phyloP scores from a whole-genome alignment of 2,329 filamentous ascomycete species.

The Alternaria ventricosa region DNA sequence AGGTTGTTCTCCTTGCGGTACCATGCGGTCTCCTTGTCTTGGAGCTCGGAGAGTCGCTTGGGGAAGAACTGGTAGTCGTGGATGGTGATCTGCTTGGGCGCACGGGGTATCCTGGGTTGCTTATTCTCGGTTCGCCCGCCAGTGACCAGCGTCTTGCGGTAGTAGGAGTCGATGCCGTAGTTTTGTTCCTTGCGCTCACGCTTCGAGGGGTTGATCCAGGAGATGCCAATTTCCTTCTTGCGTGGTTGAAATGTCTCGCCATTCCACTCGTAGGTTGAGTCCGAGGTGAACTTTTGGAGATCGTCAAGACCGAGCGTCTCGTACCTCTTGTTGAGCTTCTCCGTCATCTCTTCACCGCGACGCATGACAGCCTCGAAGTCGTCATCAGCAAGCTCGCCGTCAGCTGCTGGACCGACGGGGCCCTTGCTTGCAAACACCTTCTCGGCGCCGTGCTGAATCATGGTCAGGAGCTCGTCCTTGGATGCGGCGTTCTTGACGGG shows the following conservation, averaged over 20 bases:
- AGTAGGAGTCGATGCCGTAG: conserved; percentile 99
- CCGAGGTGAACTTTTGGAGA: conserved; percentile 95
- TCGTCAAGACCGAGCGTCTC: conserved; percentile 97
- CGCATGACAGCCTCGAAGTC: conserved; percentile 89
- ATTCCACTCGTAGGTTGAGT: conserved; percentile 99
- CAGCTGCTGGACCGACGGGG: conserved; percentile 65
- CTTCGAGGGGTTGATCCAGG: conserved; percentile 98
- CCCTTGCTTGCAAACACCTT: conserved; percentile 84
- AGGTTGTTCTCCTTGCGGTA: conserved; percentile 97
- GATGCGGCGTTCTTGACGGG: conserved; percentile 90
- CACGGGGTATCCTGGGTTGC: conserved; percentile 93
- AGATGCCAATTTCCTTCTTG: conserved; percentile 84
- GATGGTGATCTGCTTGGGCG: conserved; percentile 88
- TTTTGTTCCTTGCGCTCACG: conserved; percentile 97
- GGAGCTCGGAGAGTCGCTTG: conserved; percentile 79
- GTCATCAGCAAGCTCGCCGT: conserved; percentile 75
- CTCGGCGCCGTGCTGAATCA: conserved; percentile 99
- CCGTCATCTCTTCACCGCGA: conserved; percentile 86
- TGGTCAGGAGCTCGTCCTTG: conserved; percentile 93
- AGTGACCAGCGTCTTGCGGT: conserved; percentile 86
- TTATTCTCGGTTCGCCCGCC: conserved; percentile 79
- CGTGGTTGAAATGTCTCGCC: conserved; percentile 91
- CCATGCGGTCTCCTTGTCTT: conserved; percentile 94
- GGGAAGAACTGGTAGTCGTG: conserved; percentile 99
- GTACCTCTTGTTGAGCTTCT: conserved; percentile 89